Base-by-base conservation (phyloP, 495 filamentous ascomycete species). In the Aspergillus taichungensis region DNA sequence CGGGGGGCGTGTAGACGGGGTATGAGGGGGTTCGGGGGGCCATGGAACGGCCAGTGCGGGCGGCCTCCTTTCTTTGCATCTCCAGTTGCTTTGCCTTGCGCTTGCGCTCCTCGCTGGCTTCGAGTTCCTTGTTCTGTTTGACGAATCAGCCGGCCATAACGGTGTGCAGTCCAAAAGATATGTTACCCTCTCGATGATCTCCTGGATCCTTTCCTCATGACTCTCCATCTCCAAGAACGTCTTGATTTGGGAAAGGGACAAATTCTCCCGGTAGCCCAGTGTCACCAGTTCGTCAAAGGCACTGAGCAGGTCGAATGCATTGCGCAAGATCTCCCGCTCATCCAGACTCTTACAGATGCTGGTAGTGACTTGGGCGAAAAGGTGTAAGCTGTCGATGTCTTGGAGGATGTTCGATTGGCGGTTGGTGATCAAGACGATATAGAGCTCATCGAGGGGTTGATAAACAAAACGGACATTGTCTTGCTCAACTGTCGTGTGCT, bases 381-480 rank as follows among this genome's bases (percentile, higher is more conserved):
- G 76, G 60, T 97, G 92, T 37, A 98, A 79, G 36, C 91, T 95
- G 67, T 97, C 90, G 57, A 98, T 98, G 60, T 98, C 92, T 71
- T 98, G 92, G 29, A 98, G 78, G 53, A 97, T 98, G 71, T 98
- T 98, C 55, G 88, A 95, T 76, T 97, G 91, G 46, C 88, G 87
- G 74, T 97, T 97, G 70, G 94, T 98, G 66, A 98, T 97, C 50
- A 98, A 82, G 43, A 98, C 90, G 78, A 98, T 95, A 76, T 97
- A 98, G 48, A 98, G 80, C 72, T 97, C 94, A 67, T 98, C 94
- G 43, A 98, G 77, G 47, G 94, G 92, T 66, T 98, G 92, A 73
- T 98, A 98, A 41, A 97, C 92, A 61, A 95, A 98, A 63, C 92
- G 92, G 54, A 98, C 92, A 76, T 95, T 96, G 73, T 98, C 92